Conservation (phyloP, 1,139 yeast genomes). For the Sporopachydermia cereana region DNA sequence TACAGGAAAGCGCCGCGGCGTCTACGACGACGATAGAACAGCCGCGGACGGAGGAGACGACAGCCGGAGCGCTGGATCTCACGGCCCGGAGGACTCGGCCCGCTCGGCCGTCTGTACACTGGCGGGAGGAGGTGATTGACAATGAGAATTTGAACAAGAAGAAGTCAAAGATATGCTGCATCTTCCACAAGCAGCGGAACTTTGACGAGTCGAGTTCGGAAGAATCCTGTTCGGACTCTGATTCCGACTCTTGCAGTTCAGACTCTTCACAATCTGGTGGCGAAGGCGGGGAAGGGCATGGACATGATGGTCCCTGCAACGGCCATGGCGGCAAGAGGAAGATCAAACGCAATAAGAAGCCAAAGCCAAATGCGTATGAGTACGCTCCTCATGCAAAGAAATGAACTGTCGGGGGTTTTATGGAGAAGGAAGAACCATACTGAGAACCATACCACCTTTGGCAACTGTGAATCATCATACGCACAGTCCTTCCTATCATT, state of each 20-base stretch:
- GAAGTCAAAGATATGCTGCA: conserved; percentile 89
- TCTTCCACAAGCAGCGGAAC: conserved; percentile 74
- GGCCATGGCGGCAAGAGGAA: background rate
- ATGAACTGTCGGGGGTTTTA: too few species aligned
- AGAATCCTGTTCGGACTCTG: conserved; percentile 27
- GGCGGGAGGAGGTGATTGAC: conserved; percentile 82
- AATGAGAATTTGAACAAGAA: conserved; percentile 81
- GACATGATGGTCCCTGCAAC: background rate
- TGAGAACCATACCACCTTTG: too few species aligned
- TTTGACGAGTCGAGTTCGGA: conserved; percentile 50
- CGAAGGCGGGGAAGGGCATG: background rate
- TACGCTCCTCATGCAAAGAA: background rate
- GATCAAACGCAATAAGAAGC: background rate
- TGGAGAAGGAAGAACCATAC: too few species aligned
- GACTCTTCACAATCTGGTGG: conserved; percentile 27
- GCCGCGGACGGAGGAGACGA: background rate
- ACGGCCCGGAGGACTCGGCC: conserved; percentile 1
- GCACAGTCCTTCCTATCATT: too few species aligned
- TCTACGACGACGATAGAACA: conserved; percentile 4
- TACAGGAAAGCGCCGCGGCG: background rate
- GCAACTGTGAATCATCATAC: too few species aligned
- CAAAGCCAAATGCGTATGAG: conserved; percentile 5
- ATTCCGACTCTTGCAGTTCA: conserved; percentile 19
- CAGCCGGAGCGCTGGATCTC: background rate
- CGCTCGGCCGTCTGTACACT: conserved; percentile 35